Evolutionary conservation across 306 rosid species (phyloP).

Genomic region (Phaseolus lunatus): DNA sequence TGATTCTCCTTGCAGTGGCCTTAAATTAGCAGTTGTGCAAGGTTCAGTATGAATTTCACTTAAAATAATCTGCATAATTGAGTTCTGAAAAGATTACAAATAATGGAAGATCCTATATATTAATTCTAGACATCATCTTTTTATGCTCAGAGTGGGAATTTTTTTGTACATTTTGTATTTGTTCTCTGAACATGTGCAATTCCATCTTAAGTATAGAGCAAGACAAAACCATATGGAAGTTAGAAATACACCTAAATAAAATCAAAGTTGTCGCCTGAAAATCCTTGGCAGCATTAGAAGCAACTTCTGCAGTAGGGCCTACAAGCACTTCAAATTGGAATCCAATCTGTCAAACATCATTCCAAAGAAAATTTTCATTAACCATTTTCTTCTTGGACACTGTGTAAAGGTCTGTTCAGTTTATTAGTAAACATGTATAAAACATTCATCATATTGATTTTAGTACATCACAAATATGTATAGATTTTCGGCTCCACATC

Average conservation of each 20-base stretch:
- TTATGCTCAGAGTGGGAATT: background rate
- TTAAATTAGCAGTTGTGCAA: background rate
- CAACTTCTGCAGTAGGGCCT: constrained; percentile 59
- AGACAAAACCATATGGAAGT: constrained; percentile 5
- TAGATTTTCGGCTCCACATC: background rate
- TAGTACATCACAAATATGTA: background rate
- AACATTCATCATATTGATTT: background rate
- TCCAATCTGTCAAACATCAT: constrained; percentile 56
- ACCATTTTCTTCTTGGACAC: constrained; percentile 5
- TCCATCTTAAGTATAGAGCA: constrained; percentile 8
- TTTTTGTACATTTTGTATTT: background rate
- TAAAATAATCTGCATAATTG: background rate
- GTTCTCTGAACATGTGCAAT: background rate
- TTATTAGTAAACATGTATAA: background rate
- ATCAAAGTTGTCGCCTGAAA: constrained; percentile 68
- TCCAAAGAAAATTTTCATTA: background rate
- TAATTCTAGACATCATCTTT: background rate
- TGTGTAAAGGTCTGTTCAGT: background rate
- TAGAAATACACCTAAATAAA: constrained; percentile 69
- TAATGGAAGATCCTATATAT: background rate
- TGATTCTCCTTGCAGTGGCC: background rate
- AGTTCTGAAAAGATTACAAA: background rate
- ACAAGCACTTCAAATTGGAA: constrained; percentile 58
- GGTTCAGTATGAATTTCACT: background rate
- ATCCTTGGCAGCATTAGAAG: constrained; percentile 43